Evolutionary conservation across 2,329 filamentous ascomycete genomes (phyloP).

Genomic region (Purpureocillium lavendulum): DNA sequence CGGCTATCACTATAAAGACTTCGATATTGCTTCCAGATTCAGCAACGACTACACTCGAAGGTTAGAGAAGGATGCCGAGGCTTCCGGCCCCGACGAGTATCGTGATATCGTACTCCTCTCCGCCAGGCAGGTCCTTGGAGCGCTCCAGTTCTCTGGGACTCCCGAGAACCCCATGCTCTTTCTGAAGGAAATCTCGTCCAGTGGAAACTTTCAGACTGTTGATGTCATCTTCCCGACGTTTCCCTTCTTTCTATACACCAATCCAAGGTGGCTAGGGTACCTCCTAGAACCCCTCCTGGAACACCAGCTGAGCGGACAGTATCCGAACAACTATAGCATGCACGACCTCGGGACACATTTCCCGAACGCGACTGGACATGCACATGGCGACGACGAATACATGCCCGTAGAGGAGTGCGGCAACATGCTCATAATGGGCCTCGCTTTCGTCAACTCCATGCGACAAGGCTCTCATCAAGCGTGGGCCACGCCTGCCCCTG

Average conservation of each 20-base stretch:
- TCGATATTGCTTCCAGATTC: conserved; percentile 50
- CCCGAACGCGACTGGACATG: conserved; percentile 68
- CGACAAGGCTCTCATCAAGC: conserved; percentile 41
- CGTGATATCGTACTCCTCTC: conserved; percentile 70
- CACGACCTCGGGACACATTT: conserved; percentile 67
- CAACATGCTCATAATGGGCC: conserved; percentile 70
- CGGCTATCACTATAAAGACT: conserved; percentile 70
- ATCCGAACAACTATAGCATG: conserved; percentile 64
- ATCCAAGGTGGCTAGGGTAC: conserved; percentile 49
- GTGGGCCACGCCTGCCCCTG: background rate
- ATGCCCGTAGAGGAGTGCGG: conserved; percentile 71
- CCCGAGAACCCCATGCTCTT: conserved; percentile 64
- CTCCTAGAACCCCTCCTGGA: conserved; percentile 55
- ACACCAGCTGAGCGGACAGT: conserved; percentile 57
- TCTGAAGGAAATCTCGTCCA: conserved; percentile 79
- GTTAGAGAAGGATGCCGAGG: conserved; percentile 61
- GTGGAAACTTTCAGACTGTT: conserved; percentile 78
- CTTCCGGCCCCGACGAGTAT: conserved; percentile 67
- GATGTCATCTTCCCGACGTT: conserved; percentile 80
- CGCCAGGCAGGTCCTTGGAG: conserved; percentile 72
- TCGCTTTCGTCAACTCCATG: conserved; percentile 69
- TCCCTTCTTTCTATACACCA: conserved; percentile 74
- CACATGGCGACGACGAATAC: conserved; percentile 61
- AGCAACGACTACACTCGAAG: conserved; percentile 68
- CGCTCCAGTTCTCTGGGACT: conserved; percentile 65